Base-by-base conservation (phyloP, 2,329 filamentous ascomycete genomes). In the Hawksworthiomyces lignivorus region DNA sequence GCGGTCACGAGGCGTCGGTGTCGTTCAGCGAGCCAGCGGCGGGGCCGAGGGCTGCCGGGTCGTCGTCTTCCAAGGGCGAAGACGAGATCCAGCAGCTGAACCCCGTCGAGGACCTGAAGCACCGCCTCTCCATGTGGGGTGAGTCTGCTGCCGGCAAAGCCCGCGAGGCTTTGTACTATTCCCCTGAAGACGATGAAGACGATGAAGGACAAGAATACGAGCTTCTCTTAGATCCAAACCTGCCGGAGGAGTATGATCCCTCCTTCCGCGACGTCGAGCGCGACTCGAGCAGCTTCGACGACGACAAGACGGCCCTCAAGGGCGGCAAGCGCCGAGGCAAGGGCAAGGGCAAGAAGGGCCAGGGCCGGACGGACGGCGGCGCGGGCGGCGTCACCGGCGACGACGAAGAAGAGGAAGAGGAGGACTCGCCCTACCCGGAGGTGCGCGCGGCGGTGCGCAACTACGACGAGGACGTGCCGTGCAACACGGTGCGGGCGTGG, bases 401-500 rank as follows among this genome's bases (percentile, higher is more conserved):
- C 22, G 56, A 59, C 36, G 59, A 64, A 18, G 67, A 70, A 7
- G 58, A 62, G 20, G 67, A 70, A 5, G 58, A 63, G 22, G 73
- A 78, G 45, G 64, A 80, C 55, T 83, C 79, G 3, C 80, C 79
- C 0, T 84, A 83, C 18, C 44, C 49, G 19, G 64, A 80, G 63
- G 79, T 82, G 41, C 75, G 79, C 50, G 74, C 78, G 20, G 75
- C 80, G 15, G 79, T 83, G 15, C 66, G 74, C 46, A 82, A 82
- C 55, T 71, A 73, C 54, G 79, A 83, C 52, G 70, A 79, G 50
- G 77, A 79, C 35, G 55, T 82, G 20, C 80, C 79, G 1, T 80
- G 76, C 61, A 82, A 80, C 55, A 84, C 80, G 0, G 62, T 82
- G 22, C 69, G 79, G 31, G 78, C 77, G 15, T 83, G 79, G 79